Conservation (phyloP, 202 grass and related monocot genomes). For the Schoenoplectus tabernaemontani region DNA sequence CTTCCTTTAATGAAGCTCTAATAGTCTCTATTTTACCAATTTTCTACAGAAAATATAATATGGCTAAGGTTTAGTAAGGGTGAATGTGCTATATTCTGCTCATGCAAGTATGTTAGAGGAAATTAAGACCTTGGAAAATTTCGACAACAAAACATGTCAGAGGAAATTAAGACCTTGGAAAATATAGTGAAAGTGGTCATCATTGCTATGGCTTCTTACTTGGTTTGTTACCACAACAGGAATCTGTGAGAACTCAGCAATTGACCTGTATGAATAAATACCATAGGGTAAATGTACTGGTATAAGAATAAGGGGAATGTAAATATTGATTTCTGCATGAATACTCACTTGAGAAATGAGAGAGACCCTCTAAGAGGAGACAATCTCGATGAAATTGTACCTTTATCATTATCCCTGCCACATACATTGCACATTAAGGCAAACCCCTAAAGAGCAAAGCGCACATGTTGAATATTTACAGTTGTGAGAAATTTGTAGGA, state of each 20-base stretch:
- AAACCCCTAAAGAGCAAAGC: constrained; percentile 1
- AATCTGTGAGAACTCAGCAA: constrained; percentile 80
- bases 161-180: constrained; percentile 62
- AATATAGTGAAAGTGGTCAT: constrained; percentile 53
- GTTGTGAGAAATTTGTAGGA: constrained; percentile 12
- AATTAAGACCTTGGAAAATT: not conserved
- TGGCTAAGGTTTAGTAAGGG: not conserved
- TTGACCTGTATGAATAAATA: constrained; percentile 39
- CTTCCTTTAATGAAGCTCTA: not conserved
- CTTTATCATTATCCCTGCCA: constrained; percentile 60
- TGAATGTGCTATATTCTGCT: not conserved
- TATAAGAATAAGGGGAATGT: not conserved
- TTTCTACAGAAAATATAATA: not conserved
- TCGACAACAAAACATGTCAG: not conserved
- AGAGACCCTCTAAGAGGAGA: constrained; percentile 66
- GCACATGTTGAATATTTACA: not conserved
- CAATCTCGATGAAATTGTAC: constrained; percentile 29
- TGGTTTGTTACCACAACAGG: constrained; percentile 94
- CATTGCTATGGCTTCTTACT: constrained; percentile 69
- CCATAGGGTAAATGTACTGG: not conserved
- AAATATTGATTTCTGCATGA: not conserved
- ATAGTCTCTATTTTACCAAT: not conserved
- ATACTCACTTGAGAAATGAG: constrained; percentile 90
- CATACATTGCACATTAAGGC: constrained; percentile 22
- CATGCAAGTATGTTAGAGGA: not conserved